A percentile compares a stretch with the other conserved stretches of the same genome.
phyloP scores from a whole-genome alignment of 75 land plant genomes.

The Pinus albicaulis region DNA sequence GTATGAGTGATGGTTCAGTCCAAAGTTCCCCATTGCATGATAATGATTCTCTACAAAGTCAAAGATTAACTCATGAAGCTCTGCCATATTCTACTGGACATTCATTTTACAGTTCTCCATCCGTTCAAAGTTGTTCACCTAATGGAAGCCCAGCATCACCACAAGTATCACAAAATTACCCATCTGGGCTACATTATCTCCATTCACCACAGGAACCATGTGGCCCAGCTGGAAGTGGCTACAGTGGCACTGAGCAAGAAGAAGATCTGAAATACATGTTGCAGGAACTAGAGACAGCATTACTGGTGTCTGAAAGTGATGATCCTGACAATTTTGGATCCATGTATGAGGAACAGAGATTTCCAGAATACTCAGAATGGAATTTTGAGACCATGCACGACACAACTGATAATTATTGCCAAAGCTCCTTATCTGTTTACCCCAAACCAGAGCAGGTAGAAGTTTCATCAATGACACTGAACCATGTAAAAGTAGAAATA shows the following conservation, averaged over 20 bases:
- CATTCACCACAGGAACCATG: slow-evolving; percentile 27
- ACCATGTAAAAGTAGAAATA: slow-evolving; percentile 7
- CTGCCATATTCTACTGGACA: slow-evolving; percentile 21
- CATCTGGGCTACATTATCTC: slow-evolving; percentile 11
- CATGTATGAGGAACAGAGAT: slow-evolving; percentile 5
- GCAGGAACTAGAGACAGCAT: slow-evolving; percentile 46
- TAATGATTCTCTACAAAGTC: background rate
- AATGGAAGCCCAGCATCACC: slow-evolving; percentile 25
- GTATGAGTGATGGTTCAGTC: slow-evolving; percentile 3
- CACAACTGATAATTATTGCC: slow-evolving; percentile 9
- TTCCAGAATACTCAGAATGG: slow-evolving; percentile 5
- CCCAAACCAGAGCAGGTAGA: slow-evolving; percentile 17
- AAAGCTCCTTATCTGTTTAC: slow-evolving; percentile 24
- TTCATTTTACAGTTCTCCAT: slow-evolving; percentile 15
- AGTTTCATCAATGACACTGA: slow-evolving; percentile 3
- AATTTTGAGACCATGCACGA: slow-evolving; percentile 1
- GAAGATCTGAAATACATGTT: slow-evolving; percentile 40
- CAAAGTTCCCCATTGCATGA: background rate
- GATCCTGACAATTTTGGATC: slow-evolving; percentile 20
- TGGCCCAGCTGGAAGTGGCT: slow-evolving; percentile 36
- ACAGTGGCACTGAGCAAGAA: slow-evolving; percentile 39
- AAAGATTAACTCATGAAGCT: slow-evolving; percentile 37
- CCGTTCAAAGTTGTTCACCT: slow-evolving; percentile 14
- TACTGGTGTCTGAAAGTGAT: slow-evolving; percentile 56
- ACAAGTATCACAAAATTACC: slow-evolving; percentile 28